Evolutionary conservation across 2,329 filamentous ascomycete species (phyloP).

Genomic region (Fusarium pseudoanthophilum): DNA sequence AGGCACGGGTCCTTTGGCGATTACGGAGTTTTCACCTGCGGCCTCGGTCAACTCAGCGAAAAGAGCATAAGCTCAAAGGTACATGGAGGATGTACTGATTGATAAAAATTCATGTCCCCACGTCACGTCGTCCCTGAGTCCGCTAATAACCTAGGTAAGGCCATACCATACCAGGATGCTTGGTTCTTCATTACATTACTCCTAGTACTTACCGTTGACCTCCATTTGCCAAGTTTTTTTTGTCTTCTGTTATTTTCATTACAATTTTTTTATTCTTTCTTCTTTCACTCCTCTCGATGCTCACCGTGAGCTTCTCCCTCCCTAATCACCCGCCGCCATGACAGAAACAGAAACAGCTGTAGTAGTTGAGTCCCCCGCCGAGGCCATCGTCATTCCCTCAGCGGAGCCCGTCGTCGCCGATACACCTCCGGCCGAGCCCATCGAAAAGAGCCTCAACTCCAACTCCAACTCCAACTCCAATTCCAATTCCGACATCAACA

Average conservation of each 20-base stretch:
- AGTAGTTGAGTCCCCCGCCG: slow-evolving; percentile 37
- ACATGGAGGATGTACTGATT: slow-evolving; percentile 5
- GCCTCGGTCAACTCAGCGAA: slow-evolving; percentile 41
- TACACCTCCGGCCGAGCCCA: slow-evolving; percentile 24
- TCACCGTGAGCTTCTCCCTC: slow-evolving; percentile 31
- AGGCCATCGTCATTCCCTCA: slow-evolving; percentile 40
- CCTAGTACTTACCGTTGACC: not conserved
- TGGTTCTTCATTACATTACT: not conserved
- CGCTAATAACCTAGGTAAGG: slow-evolving; percentile 11
- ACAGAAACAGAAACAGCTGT: slow-evolving; percentile 42
- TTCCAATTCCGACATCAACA: not conserved
- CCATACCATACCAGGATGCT: not conserved
- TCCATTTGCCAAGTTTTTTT: slow-evolving; percentile 10
- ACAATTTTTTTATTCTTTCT: not conserved
- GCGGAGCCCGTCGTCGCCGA: slow-evolving; percentile 39
- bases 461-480: not conserved
- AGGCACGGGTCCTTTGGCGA: slow-evolving; percentile 28
- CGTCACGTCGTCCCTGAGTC: slow-evolving; percentile 7
- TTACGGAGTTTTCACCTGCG: slow-evolving; percentile 28
- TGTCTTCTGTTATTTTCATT: not conserved
- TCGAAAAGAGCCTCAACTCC: slow-evolving; percentile 20
- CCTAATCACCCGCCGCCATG: slow-evolving; percentile 35
- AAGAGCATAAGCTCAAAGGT: not conserved
- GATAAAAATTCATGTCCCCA: slow-evolving; percentile 17
- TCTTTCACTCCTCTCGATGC: slow-evolving; percentile 15